A percentile compares a stretch with the other conserved stretches of the same genome.
Conservation (phyloP, 2,329 filamentous ascomycete species). For the Mycosphaerella sp. region DNA sequence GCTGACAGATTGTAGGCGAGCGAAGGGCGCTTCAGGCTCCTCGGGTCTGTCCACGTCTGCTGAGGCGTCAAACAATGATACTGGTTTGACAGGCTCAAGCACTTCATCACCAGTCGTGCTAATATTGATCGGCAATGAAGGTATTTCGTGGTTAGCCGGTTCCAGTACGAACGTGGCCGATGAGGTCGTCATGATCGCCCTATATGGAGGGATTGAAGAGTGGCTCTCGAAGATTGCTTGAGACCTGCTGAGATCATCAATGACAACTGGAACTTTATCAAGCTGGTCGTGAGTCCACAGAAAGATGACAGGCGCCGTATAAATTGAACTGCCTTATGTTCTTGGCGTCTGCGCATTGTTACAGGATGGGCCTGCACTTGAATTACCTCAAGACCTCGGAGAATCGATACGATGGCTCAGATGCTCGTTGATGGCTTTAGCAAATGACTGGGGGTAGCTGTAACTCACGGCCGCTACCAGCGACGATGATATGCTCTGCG, state of each 20-base stretch:
- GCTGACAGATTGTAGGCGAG: constrained; percentile 49
- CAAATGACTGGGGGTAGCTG: too few species aligned
- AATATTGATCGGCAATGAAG: constrained; percentile 64
- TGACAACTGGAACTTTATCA: constrained; percentile 57
- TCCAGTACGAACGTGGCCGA: constrained; percentile 64
- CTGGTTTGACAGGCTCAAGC: constrained; percentile 29
- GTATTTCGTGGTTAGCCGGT: constrained; percentile 56
- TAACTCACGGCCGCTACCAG: too few species aligned
- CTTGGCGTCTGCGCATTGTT: too few species aligned
- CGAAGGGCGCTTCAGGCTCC: constrained; percentile 36
- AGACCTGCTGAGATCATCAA: constrained; percentile 55
- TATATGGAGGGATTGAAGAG: constrained; percentile 53
- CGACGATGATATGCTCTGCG: too few species aligned
- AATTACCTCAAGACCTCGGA: too few species aligned
- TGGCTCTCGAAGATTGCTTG: constrained; percentile 62
- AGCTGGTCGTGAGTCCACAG: constrained; percentile 40
- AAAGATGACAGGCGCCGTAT: too few species aligned
- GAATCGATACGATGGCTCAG: too few species aligned
- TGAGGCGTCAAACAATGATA: constrained; percentile 55
- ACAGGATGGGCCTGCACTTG: too few species aligned
- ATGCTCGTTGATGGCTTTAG: too few species aligned
- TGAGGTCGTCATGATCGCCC: constrained; percentile 64
- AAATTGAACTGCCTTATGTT: too few species aligned
- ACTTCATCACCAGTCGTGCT: constrained; percentile 49
- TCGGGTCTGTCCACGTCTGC: constrained; percentile 41